Evolutionary conservation across 805 yeast species (phyloP).

Genomic region (Spathaspora girioi): DNA sequence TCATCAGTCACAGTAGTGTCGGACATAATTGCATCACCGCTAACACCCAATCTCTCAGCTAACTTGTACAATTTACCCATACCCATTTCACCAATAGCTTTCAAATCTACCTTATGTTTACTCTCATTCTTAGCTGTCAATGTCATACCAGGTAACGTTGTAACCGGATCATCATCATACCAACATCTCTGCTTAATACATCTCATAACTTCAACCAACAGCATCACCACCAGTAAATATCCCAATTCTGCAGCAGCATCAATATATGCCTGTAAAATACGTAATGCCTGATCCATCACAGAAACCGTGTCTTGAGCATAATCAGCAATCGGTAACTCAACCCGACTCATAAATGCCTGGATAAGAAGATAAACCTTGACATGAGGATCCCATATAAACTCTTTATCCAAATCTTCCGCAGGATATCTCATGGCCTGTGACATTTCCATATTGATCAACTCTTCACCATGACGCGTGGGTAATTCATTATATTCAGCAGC

Average conservation of each 20-base stretch:
- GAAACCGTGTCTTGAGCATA: constrained; percentile 91
- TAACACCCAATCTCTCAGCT: constrained; percentile 39
- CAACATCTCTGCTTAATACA: constrained; percentile 85
- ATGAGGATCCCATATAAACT: constrained; percentile 82
- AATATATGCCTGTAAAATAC: constrained; percentile 88
- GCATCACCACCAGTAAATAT: constrained; percentile 55
- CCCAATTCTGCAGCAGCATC: constrained; percentile 89
- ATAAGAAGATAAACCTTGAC: constrained; percentile 69
- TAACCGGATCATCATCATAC: constrained; percentile 74
- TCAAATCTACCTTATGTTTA: constrained; percentile 19
- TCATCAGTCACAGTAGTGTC: constrained; percentile 14
- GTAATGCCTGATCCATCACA: constrained; percentile 88
- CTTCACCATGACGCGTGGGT: constrained; percentile 91
- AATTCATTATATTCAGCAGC: constrained; percentile 83
- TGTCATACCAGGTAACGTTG: constrained; percentile 48
- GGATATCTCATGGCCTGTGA: constrained; percentile 68
- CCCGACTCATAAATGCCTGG: constrained; percentile 68
- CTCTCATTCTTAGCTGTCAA: constrained; percentile 1
- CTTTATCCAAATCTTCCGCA: constrained; percentile 53
- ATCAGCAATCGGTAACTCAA: constrained; percentile 90
- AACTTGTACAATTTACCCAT: constrained; percentile 28
- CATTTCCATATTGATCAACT: constrained; percentile 78
- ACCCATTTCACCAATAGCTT: constrained; percentile 41
- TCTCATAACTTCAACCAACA: constrained; percentile 69
- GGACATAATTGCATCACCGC: constrained; percentile 4